Conservation (phyloP, 257 asterid species). For the Vinca minor region DNA sequence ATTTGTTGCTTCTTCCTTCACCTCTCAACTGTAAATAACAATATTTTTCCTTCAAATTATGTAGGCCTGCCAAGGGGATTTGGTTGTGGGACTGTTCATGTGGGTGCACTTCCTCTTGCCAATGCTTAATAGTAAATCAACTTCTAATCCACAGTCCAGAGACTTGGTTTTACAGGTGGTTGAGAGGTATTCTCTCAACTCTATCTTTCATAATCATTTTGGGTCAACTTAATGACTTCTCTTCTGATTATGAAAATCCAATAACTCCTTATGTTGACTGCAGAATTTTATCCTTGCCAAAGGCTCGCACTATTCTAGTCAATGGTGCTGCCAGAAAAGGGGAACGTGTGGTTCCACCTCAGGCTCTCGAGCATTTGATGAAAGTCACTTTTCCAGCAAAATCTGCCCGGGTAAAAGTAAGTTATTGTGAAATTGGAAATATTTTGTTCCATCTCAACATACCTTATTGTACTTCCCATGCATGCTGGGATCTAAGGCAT, state of each 20-base stretch:
- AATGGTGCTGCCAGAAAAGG: slow-evolving; percentile 17
- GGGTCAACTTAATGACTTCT: background rate
- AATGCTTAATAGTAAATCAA: slow-evolving; percentile 19
- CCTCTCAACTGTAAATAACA: background rate
- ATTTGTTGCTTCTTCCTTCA: background rate
- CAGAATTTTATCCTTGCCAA: slow-evolving; percentile 11
- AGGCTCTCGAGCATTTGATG: slow-evolving; percentile 10
- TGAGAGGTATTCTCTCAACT: slow-evolving; percentile 21
- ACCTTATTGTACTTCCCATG: background rate
- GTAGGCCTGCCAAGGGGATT: slow-evolving; percentile 33
- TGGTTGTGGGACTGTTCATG: slow-evolving; percentile 27
- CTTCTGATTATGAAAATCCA: background rate
- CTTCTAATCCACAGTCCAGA: slow-evolving; percentile 24
- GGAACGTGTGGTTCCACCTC: slow-evolving; percentile 16
- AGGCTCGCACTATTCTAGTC: slow-evolving; percentile 11
- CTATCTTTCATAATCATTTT: background rate
- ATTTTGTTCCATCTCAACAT: background rate
- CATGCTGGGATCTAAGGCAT: background rate
- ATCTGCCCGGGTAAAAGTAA: slow-evolving; percentile 5
- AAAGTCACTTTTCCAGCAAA: slow-evolving; percentile 8
- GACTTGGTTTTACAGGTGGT: slow-evolving; percentile 29
- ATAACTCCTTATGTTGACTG: background rate
- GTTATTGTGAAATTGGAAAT: background rate
- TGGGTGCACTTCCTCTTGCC: slow-evolving; percentile 25
- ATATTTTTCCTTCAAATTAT: background rate